These are phyloP conservation scores for Aspergillus brasiliensis DNA, from an alignment of 2,329 filamentous ascomycete genomes.

Conservation along the genomic window DNA sequence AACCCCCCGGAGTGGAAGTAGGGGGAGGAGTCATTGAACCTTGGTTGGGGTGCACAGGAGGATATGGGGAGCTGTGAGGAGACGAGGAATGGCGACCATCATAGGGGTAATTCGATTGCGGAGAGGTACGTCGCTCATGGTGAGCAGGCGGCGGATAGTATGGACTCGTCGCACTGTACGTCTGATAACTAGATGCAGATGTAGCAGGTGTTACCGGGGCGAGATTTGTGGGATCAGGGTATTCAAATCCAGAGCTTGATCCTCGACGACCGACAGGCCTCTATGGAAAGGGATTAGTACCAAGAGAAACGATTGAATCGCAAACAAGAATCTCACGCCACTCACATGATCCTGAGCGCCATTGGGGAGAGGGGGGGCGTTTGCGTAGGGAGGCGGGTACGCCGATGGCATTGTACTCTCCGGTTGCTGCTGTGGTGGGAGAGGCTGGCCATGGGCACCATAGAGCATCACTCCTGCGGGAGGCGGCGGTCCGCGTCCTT, in stretches of 20 bases:
- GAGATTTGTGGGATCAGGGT: slow-evolving; percentile 50
- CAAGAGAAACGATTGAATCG: slow-evolving; percentile 1
- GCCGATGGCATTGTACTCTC: slow-evolving; percentile 42
- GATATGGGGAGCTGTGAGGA: slow-evolving; percentile 45
- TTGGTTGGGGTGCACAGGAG: slow-evolving; percentile 37
- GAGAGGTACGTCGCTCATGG: slow-evolving; percentile 48
- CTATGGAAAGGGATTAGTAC: slow-evolving; percentile 26
- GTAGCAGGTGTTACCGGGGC: slow-evolving; percentile 50
- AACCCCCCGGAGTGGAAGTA: slow-evolving; percentile 37
- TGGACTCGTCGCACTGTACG: slow-evolving; percentile 39
- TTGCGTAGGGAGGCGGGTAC: slow-evolving; percentile 43
- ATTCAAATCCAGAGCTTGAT: slow-evolving; percentile 48
- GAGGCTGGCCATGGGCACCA: slow-evolving; percentile 53
- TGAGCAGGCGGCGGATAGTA: slow-evolving; percentile 41
- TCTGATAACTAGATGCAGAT: slow-evolving; percentile 46
- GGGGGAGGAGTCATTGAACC: slow-evolving; percentile 32
- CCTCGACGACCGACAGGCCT: slow-evolving; percentile 46
- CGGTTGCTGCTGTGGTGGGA: slow-evolving; percentile 48
- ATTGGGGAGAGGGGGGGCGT: slow-evolving; percentile 37
- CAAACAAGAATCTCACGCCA: slow-evolving; percentile 27
- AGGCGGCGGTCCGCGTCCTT: slow-evolving; percentile 35
- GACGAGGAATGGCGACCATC: slow-evolving; percentile 46
- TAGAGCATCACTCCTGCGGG: slow-evolving; percentile 46
- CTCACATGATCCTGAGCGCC: slow-evolving; percentile 51
- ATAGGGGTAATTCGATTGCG: slow-evolving; percentile 48